A percentile compares a stretch with the other conserved stretches of the same genome.
Evolutionary conservation across 2,329 filamentous ascomycete genomes (phyloP).

Genomic region (Alternaria consortialis): DNA sequence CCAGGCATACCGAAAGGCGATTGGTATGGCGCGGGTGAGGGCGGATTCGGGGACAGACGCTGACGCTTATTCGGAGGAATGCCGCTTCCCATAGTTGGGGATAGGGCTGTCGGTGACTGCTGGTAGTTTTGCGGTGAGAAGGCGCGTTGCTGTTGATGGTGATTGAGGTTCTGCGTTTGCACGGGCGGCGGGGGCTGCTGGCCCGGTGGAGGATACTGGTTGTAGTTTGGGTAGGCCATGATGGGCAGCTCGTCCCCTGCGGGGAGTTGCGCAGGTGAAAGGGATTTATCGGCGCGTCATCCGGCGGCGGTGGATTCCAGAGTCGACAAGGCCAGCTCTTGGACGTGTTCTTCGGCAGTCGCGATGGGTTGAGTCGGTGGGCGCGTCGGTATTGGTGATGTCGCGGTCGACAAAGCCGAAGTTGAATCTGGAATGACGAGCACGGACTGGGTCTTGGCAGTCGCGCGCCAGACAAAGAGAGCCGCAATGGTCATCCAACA

Average conservation of each 20-base stretch:
- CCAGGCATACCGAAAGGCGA: slow-evolving; percentile 38
- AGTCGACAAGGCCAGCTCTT: slow-evolving; percentile 14
- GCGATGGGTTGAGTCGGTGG: slow-evolving; percentile 15
- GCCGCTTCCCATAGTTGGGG: slow-evolving; percentile 54
- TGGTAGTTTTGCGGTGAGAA: slow-evolving; percentile 49
- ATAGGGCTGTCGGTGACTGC: slow-evolving; percentile 63
- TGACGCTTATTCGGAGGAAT: slow-evolving; percentile 77
- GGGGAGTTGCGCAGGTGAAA: slow-evolving; percentile 35
- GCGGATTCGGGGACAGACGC: slow-evolving; percentile 71
- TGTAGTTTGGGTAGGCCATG: slow-evolving; percentile 46
- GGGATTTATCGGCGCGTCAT: slow-evolving; percentile 37
- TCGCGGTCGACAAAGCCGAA: slow-evolving; percentile 25
- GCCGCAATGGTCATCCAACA: slow-evolving; percentile 11
- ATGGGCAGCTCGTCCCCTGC: slow-evolving; percentile 38
- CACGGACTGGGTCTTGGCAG: slow-evolving; percentile 39
- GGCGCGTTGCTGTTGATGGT: slow-evolving; percentile 52
- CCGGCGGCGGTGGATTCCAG: slow-evolving; percentile 17
- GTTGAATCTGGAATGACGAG: slow-evolving; percentile 28
- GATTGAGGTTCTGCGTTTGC: slow-evolving; percentile 56
- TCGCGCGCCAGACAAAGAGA: slow-evolving; percentile 39
- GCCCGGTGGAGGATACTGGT: slow-evolving; percentile 39
- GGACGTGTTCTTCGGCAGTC: slow-evolving; percentile 16
- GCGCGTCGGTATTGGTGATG: slow-evolving; percentile 29
- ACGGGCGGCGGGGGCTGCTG: slow-evolving; percentile 45
- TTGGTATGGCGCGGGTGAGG: slow-evolving; percentile 63